Percentiles rank a stretch among this genome's conserved stretches.
Evolutionary conservation across 441 rosid species (phyloP).

Genomic region (Populus trichocarpa): DNA sequence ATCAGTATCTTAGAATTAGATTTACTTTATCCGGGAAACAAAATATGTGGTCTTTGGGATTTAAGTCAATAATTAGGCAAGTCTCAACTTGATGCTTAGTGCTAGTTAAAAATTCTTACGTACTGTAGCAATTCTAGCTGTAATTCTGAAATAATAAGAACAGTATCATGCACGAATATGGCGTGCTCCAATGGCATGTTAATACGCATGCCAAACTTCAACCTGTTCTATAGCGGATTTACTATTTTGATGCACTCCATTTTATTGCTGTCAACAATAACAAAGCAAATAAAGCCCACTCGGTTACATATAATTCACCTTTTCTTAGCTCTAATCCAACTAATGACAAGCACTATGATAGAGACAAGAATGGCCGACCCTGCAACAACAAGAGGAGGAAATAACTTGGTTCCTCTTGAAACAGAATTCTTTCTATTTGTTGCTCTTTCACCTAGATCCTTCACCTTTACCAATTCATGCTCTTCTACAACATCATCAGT

Average conservation of each 20-base stretch:
- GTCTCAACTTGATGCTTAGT: too few species aligned
- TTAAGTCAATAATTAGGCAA: too few species aligned
- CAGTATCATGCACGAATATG: not conserved
- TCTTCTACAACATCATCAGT: conserved; percentile 9
- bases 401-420: conserved; percentile 26
- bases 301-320: conserved; percentile 10
- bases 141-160: not conserved
- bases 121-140: too few species aligned
- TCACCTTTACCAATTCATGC: conserved; percentile 4
- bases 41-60: too few species aligned
- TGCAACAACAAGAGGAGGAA: conserved; percentile 42
- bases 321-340: conserved; percentile 52
- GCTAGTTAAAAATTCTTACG: too few species aligned
- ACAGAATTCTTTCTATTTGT: not conserved
- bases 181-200: too few species aligned
- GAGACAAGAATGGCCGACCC: conserved; percentile 67
- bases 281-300: not conserved
- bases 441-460: conserved; percentile 20
- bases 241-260: not conserved
- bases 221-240: not conserved
- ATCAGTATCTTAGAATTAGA: not conserved
- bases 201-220: not conserved
- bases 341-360: conserved; percentile 52
- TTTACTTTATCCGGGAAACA: too few species aligned
- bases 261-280: not conserved